Conservation (phyloP, 2,329 filamentous ascomycete genomes). For the Berkeleyomyces rouxiae region DNA sequence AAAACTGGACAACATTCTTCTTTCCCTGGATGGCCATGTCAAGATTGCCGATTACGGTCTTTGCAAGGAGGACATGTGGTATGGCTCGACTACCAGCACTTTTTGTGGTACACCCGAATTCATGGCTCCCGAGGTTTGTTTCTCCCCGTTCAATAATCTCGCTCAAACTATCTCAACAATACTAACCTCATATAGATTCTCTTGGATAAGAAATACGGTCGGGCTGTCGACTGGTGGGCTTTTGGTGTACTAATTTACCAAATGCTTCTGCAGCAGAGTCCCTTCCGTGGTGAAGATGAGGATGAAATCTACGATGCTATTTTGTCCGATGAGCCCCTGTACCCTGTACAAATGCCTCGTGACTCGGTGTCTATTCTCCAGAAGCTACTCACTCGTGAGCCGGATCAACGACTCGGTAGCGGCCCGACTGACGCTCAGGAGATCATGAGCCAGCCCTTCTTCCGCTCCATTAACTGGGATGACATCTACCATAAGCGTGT, state of each 20-base stretch:
- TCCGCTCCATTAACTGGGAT: conserved; percentile 95
- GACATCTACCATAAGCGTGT: conserved; percentile 95
- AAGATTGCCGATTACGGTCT: conserved; percentile 98
- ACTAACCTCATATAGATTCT: conserved; percentile 50
- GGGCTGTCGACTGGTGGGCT: conserved; percentile 98
- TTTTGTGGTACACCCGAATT: conserved; percentile 99
- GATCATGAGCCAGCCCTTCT: conserved; percentile 98
- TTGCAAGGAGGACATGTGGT: conserved; percentile 99
- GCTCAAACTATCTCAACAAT: not conserved
- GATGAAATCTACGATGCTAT: conserved; percentile 99
- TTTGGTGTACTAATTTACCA: conserved; percentile 98
- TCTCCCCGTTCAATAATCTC: not conserved
- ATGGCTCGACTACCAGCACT: conserved; percentile 86
- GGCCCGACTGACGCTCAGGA: conserved; percentile 95
- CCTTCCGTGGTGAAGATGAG: conserved; percentile 96
- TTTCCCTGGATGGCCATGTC: conserved; percentile 91
- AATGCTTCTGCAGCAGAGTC: conserved; percentile 97
- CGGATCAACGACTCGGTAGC: conserved; percentile 79
- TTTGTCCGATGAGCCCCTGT: conserved; percentile 88
- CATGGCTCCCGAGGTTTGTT: conserved; percentile 79
- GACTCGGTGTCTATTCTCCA: conserved; percentile 96
- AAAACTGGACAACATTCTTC: conserved; percentile 81
- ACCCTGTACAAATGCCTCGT: conserved; percentile 96
- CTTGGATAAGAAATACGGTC: conserved; percentile 93
- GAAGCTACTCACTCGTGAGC: conserved; percentile 89